Evolutionary conservation across 1,139 yeast species (phyloP).

Genomic region (Arxiozyma heterogenica): DNA sequence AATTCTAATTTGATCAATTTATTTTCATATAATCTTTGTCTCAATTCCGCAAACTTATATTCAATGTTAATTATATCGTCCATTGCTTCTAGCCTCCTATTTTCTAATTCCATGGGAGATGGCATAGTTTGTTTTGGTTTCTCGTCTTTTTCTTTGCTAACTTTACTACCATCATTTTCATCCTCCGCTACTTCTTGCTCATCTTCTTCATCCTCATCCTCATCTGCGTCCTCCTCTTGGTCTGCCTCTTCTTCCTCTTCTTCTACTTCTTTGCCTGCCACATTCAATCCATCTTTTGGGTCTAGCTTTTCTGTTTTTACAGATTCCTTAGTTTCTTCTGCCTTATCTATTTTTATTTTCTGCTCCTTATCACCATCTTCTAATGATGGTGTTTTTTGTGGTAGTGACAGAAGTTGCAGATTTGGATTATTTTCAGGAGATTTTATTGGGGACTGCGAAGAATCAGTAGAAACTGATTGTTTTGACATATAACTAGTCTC

Average conservation of each 20-base stretch:
- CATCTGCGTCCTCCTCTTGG: background rate
- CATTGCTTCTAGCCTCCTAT: conserved; percentile 38
- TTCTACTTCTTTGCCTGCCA: background rate
- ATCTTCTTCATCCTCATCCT: conserved; percentile 9
- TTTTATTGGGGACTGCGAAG: background rate
- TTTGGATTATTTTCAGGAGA: background rate
- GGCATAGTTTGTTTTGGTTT: background rate
- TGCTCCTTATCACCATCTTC: background rate
- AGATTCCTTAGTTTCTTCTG: background rate
- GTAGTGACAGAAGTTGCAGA: background rate
- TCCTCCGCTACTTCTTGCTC: conserved; percentile 11
- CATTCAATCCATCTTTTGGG: background rate
- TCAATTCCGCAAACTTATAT: conserved; percentile 69
- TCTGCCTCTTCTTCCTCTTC: conserved; percentile 2
- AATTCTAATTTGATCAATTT: conserved; percentile 67
- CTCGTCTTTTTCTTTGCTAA: conserved; percentile 8
- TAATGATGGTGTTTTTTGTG: background rate
- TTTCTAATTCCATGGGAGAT: conserved; percentile 29
- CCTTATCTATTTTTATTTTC: background rate
- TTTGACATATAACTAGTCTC: background rate
- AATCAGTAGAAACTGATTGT: background rate
- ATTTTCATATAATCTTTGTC: conserved; percentile 70
- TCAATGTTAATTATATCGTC: conserved; percentile 68
- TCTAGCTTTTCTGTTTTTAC: background rate
- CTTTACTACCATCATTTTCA: conserved; percentile 13